Percentiles rank a stretch among this genome's conserved stretches.
These are phyloP conservation scores for Venturiaceae sp. DNA, from an alignment of 2,329 filamentous ascomycete species.

Conservation along the genomic window DNA sequence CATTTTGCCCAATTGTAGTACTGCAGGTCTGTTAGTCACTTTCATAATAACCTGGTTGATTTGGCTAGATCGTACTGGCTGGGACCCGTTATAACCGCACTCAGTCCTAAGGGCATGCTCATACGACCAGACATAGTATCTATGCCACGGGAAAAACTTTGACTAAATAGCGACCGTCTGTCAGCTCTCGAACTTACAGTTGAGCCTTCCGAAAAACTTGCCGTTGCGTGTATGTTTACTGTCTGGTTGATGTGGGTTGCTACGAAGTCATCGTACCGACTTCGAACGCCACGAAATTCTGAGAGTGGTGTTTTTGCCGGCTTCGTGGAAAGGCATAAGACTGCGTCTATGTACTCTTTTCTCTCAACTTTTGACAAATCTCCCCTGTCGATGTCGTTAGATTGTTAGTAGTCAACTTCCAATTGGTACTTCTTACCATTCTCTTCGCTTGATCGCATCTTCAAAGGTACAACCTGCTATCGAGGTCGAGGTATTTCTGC, in stretches of 20 bases:
- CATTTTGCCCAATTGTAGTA: constrained; percentile 22
- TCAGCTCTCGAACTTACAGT: background rate
- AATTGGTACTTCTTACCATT: background rate
- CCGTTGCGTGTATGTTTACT: background rate
- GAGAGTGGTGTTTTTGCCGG: background rate
- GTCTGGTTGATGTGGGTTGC: constrained; percentile 4
- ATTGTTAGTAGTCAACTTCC: background rate
- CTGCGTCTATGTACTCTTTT: constrained; percentile 6
- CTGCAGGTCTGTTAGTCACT: background rate
- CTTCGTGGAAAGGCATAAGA: background rate
- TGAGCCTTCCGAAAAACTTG: background rate
- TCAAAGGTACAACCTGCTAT: background rate
- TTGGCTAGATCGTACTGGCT: background rate
- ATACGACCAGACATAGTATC: constrained; percentile 3
- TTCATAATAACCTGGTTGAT: background rate
- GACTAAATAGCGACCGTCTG: background rate
- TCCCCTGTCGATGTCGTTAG: background rate
- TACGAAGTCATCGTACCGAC: constrained; percentile 9
- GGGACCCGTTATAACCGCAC: constrained; percentile 5
- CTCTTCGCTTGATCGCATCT: background rate
- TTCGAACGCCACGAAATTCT: constrained; percentile 4
- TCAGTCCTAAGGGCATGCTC: constrained; percentile 6
- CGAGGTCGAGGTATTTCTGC: background rate
- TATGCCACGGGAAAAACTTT: constrained; percentile 6
- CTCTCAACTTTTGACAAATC: background rate